Base-by-base conservation (phyloP, 2,329 filamentous ascomycete genomes). In the Drechslerella dactyloides region DNA sequence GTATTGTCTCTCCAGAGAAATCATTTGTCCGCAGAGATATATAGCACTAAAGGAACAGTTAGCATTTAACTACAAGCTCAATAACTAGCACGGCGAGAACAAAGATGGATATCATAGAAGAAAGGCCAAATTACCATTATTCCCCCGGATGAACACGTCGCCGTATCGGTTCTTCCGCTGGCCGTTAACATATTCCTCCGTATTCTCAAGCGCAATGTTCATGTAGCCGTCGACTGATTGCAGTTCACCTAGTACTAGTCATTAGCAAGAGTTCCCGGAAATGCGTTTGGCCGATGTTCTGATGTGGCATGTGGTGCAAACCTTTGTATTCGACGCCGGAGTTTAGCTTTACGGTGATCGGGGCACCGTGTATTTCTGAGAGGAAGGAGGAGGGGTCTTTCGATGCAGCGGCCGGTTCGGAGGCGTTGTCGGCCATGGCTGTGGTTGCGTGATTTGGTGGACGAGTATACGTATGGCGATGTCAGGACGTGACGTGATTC, bases 141-240 rank as follows among this genome's bases (percentile, higher is more conserved):
- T 89, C 73, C 87, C 87, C 76, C 87, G 82, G 35, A 89, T 85
- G 77, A 89, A 89, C 2, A 87, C 86, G 81, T 89, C 87, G 0
- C 87, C 87, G 78, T 87, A 89, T 70, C 81, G 85, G 72, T 85
- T 81, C 73, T 84, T 82, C 65, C 86, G 78, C 75, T 85, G 83
- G 30, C 87, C 87, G 75, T 88, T 84, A 76, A 97, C 89, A 76
- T 89, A 92, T 81, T 99, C 94, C 75, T 91, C 89, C 19, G 92
- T 96, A 82, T 96, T 94, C 81, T 99, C 94, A 30, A 99, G 86
- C 11, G 94, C 93, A 79, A 99, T 97, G 82, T 99, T 99, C 94
- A 99, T 99, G 82, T 97, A 99, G 58, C 94, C 94, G 80, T 99
- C 94, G 55, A 99, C 93, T 0, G 93, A 96, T 80, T 97, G 93